A percentile compares a stretch with the other conserved stretches of the same genome.
Conservation (phyloP, 1,284 basidiomycete species). For the Cutaneotrichosporon dermatis region DNA sequence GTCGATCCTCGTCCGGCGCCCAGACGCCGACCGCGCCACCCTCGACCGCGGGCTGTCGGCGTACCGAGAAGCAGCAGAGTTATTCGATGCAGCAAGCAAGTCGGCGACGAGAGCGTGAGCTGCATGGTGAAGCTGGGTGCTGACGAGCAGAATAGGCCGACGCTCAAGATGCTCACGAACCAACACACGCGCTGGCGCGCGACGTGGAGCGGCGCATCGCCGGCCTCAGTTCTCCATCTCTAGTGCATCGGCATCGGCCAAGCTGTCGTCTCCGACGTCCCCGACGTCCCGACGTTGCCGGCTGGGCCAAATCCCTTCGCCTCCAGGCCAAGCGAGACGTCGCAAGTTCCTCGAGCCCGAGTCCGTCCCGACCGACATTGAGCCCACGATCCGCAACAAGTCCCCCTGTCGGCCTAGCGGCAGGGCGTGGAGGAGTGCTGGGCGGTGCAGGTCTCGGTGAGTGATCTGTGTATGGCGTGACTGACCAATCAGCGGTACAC, state of each 20-base stretch:
- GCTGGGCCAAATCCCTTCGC: neutral
- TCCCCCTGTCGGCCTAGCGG: constrained; percentile 5
- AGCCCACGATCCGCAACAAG: neutral
- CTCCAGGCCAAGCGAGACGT: neutral
- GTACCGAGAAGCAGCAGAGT: constrained; percentile 38
- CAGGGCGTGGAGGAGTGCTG: constrained; percentile 1
- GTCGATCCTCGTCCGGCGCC: constrained; percentile 23
- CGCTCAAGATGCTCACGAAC: constrained; percentile 37
- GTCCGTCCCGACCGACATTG: neutral
- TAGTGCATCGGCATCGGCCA: neutral
- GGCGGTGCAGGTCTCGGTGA: constrained; percentile 5
- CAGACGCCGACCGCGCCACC: constrained; percentile 15
- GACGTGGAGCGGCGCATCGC: constrained; percentile 42
- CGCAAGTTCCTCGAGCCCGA: neutral
- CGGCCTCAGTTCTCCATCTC: neutral
- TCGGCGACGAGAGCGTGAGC: constrained; percentile 20
- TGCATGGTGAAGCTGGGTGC: neutral
- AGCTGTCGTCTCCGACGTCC: neutral
- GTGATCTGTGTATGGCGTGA: neutral
- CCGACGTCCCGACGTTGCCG: neutral
- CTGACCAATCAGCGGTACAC: constrained; percentile 5
- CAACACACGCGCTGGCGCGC: constrained; percentile 43
- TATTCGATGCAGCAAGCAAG: constrained; percentile 32
- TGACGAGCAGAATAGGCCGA: constrained; percentile 14
- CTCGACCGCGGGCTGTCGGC: constrained; percentile 29